phyloP scores from a whole-genome alignment of 257 asterid genomes.

The Coffea eugenioides region DNA sequence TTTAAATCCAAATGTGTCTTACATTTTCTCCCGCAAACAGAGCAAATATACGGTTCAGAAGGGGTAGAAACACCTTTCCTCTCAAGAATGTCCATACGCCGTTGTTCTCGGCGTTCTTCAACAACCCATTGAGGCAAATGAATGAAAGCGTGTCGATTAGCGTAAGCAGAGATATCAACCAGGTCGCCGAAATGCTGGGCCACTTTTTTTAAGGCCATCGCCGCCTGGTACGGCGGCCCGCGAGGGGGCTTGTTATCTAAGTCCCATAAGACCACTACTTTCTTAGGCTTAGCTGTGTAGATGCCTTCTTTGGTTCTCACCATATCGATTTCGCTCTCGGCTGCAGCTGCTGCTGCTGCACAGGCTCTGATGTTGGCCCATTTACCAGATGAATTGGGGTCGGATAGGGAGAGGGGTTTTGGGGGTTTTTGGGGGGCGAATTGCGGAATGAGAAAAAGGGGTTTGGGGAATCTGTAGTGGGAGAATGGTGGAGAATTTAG shows the following conservation, averaged over 20 bases:
- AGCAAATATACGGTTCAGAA: conserved; percentile 55
- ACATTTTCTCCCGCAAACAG: conserved; percentile 86
- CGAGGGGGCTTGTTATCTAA: conserved; percentile 96
- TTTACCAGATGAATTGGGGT: conserved; percentile 21
- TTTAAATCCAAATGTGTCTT: conserved; percentile 63
- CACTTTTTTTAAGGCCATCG: conserved; percentile 55
- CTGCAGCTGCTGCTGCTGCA: conserved; percentile 7
- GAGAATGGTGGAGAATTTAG: conserved; percentile 26
- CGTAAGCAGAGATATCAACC: conserved; percentile 79
- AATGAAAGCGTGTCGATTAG: conserved; percentile 85
- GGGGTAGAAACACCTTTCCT: conserved; percentile 51
- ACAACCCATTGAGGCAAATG: conserved; percentile 88
- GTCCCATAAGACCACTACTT: conserved; percentile 88
- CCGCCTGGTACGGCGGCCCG: conserved; percentile 87
- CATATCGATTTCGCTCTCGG: conserved; percentile 81
- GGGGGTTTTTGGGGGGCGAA: conserved; percentile 14
- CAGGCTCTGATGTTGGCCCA: conserved; percentile 39
- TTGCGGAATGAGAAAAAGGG: not conserved
- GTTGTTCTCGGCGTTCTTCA: conserved; percentile 65
- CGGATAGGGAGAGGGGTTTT: conserved; percentile 1
- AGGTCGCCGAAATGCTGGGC: conserved; percentile 79
- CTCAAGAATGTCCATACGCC: conserved; percentile 56
- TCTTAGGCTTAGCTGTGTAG: conserved; percentile 65
- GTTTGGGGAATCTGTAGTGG: conserved; percentile 20
- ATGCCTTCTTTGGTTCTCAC: conserved; percentile 55